These are phyloP conservation scores for Dendrostoma leiphaemia DNA, from an alignment of 2,329 filamentous ascomycete species.

Conservation along the genomic window DNA sequence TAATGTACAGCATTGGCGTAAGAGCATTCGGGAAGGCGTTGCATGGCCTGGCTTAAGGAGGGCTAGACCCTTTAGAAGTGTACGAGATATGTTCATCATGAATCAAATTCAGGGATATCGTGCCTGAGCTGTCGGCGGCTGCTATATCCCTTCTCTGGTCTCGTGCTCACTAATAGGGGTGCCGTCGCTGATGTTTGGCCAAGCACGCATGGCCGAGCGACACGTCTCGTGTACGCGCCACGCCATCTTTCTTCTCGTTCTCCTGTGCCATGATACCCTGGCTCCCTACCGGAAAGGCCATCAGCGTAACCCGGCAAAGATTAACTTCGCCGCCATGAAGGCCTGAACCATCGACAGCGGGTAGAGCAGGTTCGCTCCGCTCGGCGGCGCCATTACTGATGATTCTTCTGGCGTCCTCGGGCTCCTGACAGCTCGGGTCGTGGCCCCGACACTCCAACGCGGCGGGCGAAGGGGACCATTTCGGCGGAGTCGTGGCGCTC, in stretches of 20 bases:
- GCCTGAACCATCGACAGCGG: no score
- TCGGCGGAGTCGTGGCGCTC: no score
- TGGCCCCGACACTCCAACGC: no score
- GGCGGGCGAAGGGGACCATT: no score
- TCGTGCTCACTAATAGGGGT: background rate
- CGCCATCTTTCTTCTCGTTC: background rate
- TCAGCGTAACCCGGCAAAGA: background rate
- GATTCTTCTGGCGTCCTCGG: no score
- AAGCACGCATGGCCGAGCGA: background rate
- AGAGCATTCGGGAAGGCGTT: background rate
- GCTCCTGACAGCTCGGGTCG: no score
- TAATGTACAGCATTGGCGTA: conserved; percentile 38
- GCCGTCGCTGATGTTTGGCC: background rate
- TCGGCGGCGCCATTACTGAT: no score
- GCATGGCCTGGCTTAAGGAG: background rate
- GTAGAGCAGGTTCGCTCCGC: background rate
- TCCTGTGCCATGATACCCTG: background rate
- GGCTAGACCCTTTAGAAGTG: conserved; percentile 4
- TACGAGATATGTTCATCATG: conserved; percentile 8
- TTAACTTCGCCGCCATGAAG: no score
- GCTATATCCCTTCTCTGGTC: background rate
- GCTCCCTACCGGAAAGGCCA: no score
- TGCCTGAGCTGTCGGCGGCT: background rate
- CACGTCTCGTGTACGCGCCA: background rate
- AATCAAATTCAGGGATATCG: conserved; percentile 9